Evolutionary conservation across 1,139 yeast species (phyloP).

Genomic region (Pneumocystis jirovecii): DNA sequence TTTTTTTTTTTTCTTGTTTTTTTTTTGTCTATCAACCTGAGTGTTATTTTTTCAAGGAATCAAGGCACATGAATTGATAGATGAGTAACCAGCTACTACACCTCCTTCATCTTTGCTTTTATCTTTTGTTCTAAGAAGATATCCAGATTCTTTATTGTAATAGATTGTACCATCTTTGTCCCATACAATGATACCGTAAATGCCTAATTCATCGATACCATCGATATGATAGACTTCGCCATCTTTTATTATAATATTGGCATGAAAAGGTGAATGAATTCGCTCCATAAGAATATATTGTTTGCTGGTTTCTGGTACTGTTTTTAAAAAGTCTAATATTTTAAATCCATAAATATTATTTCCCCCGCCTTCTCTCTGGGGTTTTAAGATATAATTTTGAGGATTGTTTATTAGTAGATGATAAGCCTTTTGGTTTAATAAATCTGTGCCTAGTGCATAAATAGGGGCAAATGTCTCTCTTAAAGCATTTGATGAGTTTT

Average conservation of each 20-base stretch:
- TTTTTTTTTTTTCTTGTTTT: neutral
- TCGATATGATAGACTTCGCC: conserved; percentile 48
- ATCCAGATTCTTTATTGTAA: conserved; percentile 60
- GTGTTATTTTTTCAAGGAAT: neutral
- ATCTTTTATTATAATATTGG: conserved; percentile 57
- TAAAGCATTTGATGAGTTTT: conserved; percentile 24
- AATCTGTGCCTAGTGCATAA: conserved; percentile 61
- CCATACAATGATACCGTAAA: conserved; percentile 72
- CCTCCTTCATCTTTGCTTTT: conserved; percentile 90
- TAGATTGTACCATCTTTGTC: conserved; percentile 40
- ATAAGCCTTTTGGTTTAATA: conserved; percentile 49
- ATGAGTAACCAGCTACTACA: conserved; percentile 96
- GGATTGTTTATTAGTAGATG: conserved; percentile 55
- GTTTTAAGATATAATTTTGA: conserved; percentile 66
- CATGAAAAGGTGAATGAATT: conserved; percentile 55
- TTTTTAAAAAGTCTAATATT: conserved; percentile 56
- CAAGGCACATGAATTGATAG: conserved; percentile 42
- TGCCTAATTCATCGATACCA: conserved; percentile 76
- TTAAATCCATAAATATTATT: conserved; percentile 76
- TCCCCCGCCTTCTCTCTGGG: conserved; percentile 96
- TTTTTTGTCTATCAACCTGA: neutral
- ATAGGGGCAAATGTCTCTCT: conserved; percentile 65
- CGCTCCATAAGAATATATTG: conserved; percentile 86
- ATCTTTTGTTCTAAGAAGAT: conserved; percentile 75
- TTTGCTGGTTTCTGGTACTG: conserved; percentile 61